A percentile compares a stretch with the other conserved stretches of the same genome.
Conservation (phyloP, 768 basidiomycete genomes). For the Boletus speciosus region DNA sequence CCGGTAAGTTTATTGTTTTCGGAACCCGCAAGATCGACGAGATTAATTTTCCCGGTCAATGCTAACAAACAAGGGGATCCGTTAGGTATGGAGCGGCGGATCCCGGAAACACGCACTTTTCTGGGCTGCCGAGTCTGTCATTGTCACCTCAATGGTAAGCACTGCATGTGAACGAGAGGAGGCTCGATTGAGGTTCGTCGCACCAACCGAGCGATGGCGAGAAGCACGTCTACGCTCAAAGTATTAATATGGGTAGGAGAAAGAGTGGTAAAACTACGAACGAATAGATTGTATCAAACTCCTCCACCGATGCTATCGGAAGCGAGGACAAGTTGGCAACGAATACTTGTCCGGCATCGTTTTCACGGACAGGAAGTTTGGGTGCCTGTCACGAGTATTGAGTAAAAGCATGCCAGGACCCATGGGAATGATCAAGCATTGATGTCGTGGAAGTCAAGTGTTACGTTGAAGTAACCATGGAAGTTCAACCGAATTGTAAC, state of each 20-base stretch:
- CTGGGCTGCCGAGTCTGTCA: slow-evolving; percentile 50
- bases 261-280: slow-evolving; percentile 26
- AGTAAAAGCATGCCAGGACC: background rate
- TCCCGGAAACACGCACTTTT: slow-evolving; percentile 42
- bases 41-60: slow-evolving; percentile 72
- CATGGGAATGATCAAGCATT: background rate
- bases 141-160: slow-evolving; percentile 65
- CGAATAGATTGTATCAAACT: slow-evolving; percentile 48
- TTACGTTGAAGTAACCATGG: background rate
- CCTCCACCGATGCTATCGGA: slow-evolving; percentile 38
- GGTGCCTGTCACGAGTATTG: slow-evolving; percentile 35
- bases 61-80: slow-evolving; percentile 36
- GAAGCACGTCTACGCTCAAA: slow-evolving; percentile 53
- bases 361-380: slow-evolving; percentile 56
- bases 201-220: slow-evolving; percentile 77
- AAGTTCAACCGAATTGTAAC: slow-evolving; percentile 20
- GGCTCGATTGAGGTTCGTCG: slow-evolving; percentile 78
- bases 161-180: slow-evolving; percentile 91
- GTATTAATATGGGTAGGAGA: background rate
- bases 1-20: slow-evolving; percentile 93
- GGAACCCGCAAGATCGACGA: slow-evolving; percentile 87
- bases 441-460: background rate
- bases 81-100: background rate
- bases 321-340: slow-evolving; percentile 48
- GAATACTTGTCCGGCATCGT: slow-evolving; percentile 49